phyloP scores from a whole-genome alignment of 495 filamentous ascomycete species.

The Bombardia bombarda region DNA sequence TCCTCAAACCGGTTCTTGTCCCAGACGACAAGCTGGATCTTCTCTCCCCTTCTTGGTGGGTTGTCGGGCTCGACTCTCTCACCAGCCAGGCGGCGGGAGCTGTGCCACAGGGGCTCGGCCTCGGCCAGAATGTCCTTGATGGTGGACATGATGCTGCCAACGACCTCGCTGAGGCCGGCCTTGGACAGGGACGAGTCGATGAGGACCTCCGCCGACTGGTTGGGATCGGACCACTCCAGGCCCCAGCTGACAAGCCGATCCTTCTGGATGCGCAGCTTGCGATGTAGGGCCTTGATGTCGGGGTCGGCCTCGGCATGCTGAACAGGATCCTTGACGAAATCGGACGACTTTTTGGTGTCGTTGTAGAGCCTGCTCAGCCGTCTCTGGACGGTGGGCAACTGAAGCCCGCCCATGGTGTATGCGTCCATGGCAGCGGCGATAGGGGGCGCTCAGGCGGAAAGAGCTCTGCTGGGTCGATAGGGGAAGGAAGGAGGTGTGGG shows the following conservation, averaged over 20 bases:
- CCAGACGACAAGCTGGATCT: slow-evolving; percentile 42
- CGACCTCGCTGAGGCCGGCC: slow-evolving; percentile 79
- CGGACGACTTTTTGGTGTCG: slow-evolving; percentile 83
- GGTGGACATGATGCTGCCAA: slow-evolving; percentile 79
- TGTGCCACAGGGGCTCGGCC: slow-evolving; percentile 68
- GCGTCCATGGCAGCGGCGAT: slow-evolving; percentile 37
- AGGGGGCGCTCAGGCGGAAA: neutral
- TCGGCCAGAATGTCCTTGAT: slow-evolving; percentile 84
- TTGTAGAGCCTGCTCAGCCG: slow-evolving; percentile 85
- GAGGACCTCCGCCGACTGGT: slow-evolving; percentile 50
- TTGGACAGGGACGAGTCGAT: slow-evolving; percentile 80
- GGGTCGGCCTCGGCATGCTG: slow-evolving; percentile 48
- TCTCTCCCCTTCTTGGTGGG: slow-evolving; percentile 31
- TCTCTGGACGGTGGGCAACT: slow-evolving; percentile 48
- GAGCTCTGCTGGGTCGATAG: neutral
- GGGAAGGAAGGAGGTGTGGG: neutral
- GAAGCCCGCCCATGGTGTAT: slow-evolving; percentile 34
- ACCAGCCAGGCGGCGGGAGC: slow-evolving; percentile 33
- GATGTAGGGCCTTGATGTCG: slow-evolving; percentile 47
- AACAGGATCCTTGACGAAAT: slow-evolving; percentile 66
- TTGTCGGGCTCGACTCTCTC: slow-evolving; percentile 32
- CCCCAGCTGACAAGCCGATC: slow-evolving; percentile 81
- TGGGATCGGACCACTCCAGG: slow-evolving; percentile 76
- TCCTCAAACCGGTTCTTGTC: slow-evolving; percentile 57
- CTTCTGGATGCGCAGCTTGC: slow-evolving; percentile 57